phyloP scores from a whole-genome alignment of 2,329 filamentous ascomycete genomes.

The Intubia oerlemansii region DNA sequence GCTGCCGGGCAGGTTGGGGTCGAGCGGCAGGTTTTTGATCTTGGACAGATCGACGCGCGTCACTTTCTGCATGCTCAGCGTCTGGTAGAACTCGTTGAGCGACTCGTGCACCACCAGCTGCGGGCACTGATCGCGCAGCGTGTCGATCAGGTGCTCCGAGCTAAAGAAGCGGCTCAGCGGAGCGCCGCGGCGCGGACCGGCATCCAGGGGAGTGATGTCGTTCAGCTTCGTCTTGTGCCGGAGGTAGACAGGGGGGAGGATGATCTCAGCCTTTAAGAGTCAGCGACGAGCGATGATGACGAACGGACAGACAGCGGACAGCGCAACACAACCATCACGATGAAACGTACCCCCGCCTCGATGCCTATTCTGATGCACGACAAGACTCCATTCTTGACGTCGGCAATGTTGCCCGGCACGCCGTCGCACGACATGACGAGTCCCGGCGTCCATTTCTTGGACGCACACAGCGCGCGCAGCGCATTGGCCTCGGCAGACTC shows the following conservation, averaged over 20 bases:
- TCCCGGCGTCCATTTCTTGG: constrained; percentile 17
- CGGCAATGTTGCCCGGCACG: constrained; percentile 20
- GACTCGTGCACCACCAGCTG: constrained; percentile 16
- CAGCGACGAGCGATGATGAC: not conserved
- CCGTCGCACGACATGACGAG: constrained; percentile 21
- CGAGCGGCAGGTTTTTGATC: constrained; percentile 6
- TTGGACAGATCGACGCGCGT: constrained; percentile 10
- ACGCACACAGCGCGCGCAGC: constrained; percentile 15
- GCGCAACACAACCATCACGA: too few species aligned
- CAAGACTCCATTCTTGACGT: constrained; percentile 22
- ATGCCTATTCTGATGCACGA: constrained; percentile 24
- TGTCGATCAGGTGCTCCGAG: constrained; percentile 11
- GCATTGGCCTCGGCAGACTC: constrained; percentile 13
- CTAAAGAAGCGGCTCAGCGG: constrained; percentile 16
- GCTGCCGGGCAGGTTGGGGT: not conserved
- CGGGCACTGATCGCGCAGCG: constrained; percentile 14
- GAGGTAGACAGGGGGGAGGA: constrained; percentile 16
- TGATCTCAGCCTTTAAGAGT: constrained; percentile 13
- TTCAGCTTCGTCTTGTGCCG: constrained; percentile 13
- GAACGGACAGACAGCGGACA: too few species aligned
- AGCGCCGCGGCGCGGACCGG: constrained; percentile 11
- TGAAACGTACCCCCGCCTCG: constrained; percentile 24
- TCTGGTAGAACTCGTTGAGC: constrained; percentile 15
- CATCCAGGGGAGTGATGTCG: constrained; percentile 8
- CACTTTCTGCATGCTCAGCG: constrained; percentile 11